Percentiles rank a stretch among this genome's conserved stretches.
Evolutionary conservation across 805 yeast species (phyloP).

Genomic region (Saccharomyces eubayanus): DNA sequence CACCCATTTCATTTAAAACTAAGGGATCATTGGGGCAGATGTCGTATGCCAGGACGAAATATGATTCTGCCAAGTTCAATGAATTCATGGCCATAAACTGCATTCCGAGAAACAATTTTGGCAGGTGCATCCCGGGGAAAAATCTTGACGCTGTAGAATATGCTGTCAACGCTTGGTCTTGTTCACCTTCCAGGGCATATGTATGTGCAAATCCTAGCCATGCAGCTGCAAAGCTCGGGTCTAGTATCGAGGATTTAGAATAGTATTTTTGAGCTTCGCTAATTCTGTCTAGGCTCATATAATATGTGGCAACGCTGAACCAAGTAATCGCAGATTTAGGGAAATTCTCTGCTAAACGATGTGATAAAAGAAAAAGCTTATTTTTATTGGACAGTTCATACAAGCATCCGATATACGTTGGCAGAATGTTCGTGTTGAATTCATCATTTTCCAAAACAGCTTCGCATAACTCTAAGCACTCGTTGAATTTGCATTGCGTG

Average conservation of each 20-base stretch:
- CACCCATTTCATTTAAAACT: conserved; percentile 86
- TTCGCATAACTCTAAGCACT: conserved; percentile 71
- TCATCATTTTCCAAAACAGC: conserved; percentile 47
- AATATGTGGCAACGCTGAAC: conserved; percentile 89
- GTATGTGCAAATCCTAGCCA: conserved; percentile 99
- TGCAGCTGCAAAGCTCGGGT: conserved; percentile 87
- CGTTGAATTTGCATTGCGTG: conserved; percentile 69
- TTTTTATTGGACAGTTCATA: conserved; percentile 79
- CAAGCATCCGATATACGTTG: conserved; percentile 73
- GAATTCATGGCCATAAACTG: conserved; percentile 88
- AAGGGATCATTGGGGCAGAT: conserved; percentile 83
- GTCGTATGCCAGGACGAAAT: conserved; percentile 61
- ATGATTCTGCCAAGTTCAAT: conserved; percentile 76
- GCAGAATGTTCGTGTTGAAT: conserved; percentile 61
- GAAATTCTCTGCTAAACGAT: conserved; percentile 74
- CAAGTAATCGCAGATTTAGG: conserved; percentile 80
- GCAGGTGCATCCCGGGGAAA: conserved; percentile 85
- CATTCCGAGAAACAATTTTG: conserved; percentile 88
- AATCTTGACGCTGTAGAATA: conserved; percentile 91
- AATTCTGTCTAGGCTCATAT: conserved; percentile 61
- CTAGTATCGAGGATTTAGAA: conserved; percentile 78
- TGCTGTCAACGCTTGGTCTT: conserved; percentile 95
- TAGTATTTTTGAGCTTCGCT: conserved; percentile 81
- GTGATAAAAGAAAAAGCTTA: conserved; percentile 71
- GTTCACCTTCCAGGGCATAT: conserved; percentile 96